Evolutionary conservation across 345 rosid species (phyloP).

Genomic region (Arabidopsis suecica): DNA sequence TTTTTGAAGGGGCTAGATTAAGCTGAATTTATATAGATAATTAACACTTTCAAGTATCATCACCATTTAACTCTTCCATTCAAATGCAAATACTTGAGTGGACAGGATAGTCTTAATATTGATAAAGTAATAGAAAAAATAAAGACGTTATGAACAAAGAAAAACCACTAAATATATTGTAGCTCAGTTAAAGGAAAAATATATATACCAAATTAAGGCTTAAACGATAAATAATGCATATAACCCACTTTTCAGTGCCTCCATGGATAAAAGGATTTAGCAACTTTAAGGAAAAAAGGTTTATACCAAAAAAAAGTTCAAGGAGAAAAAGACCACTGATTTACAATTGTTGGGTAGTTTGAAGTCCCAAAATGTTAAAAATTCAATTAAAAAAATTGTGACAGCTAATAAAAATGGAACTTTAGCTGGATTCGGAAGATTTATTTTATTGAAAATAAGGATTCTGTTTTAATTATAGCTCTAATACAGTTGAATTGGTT

Average conservation of each 20-base stretch:
- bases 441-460: too few species aligned
- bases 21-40: background rate
- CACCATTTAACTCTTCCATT: background rate
- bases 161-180: background rate
- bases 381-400: background rate
- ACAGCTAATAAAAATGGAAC: background rate
- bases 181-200: background rate
- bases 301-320: background rate
- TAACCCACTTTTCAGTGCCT: background rate
- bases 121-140: background rate
- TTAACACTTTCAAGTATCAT: background rate
- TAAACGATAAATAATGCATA: background rate
- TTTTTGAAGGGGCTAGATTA: background rate
- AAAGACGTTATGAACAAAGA: background rate
- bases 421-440: background rate
- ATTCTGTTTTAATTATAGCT: background rate
- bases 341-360: background rate
- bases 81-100: slow-evolving; percentile 15
- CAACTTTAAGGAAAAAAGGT: background rate
- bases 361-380: background rate
- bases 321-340: too few species aligned
- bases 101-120: background rate
- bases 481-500: background rate
- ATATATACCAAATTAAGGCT: background rate
- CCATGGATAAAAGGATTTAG: slow-evolving; percentile 1